Conservation (phyloP, 2,329 filamentous ascomycete species). For the Botrytis cinerea region DNA sequence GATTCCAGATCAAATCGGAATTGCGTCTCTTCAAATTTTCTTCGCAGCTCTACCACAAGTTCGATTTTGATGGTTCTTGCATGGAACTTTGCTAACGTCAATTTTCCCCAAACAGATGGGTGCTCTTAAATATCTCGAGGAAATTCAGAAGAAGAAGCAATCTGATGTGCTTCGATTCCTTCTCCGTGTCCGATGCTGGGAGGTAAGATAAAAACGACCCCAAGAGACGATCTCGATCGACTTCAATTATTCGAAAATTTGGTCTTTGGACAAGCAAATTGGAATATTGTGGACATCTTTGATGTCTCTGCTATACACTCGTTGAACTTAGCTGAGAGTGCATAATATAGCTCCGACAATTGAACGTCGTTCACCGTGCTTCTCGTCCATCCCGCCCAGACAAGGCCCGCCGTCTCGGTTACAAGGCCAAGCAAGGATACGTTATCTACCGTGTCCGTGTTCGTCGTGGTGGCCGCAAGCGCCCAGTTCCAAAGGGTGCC, state of each 20-base stretch:
- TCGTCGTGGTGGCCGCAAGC: slow-evolving; percentile 98
- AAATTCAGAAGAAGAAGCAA: slow-evolving; percentile 99
- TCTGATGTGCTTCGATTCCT: slow-evolving; percentile 99
- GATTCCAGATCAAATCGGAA: not conserved
- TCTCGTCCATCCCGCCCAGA: slow-evolving; percentile 97
- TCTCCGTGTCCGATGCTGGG: slow-evolving; percentile 99
- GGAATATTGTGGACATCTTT: slow-evolving; percentile 41
- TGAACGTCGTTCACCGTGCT: slow-evolving; percentile 99
- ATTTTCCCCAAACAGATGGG: slow-evolving; percentile 53
- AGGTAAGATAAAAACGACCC: slow-evolving; percentile 67
- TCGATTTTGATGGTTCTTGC: not conserved
- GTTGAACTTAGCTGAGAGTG: slow-evolving; percentile 99
- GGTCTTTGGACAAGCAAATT: slow-evolving; percentile 36
- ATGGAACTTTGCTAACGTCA: slow-evolving; percentile 5
- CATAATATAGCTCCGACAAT: slow-evolving; percentile 99
- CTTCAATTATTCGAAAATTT: slow-evolving; percentile 41
- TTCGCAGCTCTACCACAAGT: not conserved
- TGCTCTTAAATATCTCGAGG: slow-evolving; percentile 99
- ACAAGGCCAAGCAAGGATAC: slow-evolving; percentile 99
- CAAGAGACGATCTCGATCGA: slow-evolving; percentile 41
- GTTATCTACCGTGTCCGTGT: slow-evolving; percentile 99
- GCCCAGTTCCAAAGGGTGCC: slow-evolving; percentile 93
- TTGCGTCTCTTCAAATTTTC: not conserved
- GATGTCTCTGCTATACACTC: slow-evolving; percentile 84
- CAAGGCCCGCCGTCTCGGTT: slow-evolving; percentile 99